phyloP scores from a whole-genome alignment of 371 early-diverging fungal species.

The Globomyces sp. region DNA sequence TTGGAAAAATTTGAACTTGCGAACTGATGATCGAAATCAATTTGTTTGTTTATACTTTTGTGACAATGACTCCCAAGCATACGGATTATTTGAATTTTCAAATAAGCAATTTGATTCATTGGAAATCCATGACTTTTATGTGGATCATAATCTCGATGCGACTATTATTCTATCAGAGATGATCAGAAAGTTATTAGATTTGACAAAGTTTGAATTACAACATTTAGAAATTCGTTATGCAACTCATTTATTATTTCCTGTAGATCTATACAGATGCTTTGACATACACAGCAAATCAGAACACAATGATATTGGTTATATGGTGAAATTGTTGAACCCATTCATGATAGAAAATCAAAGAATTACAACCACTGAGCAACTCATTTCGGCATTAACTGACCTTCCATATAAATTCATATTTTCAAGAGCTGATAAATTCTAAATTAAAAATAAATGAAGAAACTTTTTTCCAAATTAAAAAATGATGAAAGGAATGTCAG shows the following conservation, averaged over 20 bases:
- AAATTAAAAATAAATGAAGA: background rate
- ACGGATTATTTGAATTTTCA: background rate
- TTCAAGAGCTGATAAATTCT: constrained; percentile 3
- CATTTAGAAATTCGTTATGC: background rate
- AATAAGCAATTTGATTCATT: background rate
- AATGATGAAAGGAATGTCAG: too few species aligned
- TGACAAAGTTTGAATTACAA: background rate
- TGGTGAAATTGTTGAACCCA: background rate
- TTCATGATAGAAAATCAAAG: background rate
- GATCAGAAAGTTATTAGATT: background rate
- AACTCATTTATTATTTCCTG: background rate
- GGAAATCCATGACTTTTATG: background rate
- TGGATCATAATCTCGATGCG: background rate
- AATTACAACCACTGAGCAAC: background rate
- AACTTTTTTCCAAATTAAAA: too few species aligned
- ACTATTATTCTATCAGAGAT: background rate
- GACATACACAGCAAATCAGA: background rate
- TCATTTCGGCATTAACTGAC: background rate
- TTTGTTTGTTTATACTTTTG: background rate
- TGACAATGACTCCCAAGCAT: too few species aligned
- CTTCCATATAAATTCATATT: background rate
- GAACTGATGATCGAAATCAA: background rate
- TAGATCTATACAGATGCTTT: too few species aligned
- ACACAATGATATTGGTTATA: background rate
- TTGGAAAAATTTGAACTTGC: background rate